These are phyloP conservation scores for Rhodotorula sp. DNA, from an alignment of 1,284 basidiomycete genomes.

Conservation along the genomic window DNA sequence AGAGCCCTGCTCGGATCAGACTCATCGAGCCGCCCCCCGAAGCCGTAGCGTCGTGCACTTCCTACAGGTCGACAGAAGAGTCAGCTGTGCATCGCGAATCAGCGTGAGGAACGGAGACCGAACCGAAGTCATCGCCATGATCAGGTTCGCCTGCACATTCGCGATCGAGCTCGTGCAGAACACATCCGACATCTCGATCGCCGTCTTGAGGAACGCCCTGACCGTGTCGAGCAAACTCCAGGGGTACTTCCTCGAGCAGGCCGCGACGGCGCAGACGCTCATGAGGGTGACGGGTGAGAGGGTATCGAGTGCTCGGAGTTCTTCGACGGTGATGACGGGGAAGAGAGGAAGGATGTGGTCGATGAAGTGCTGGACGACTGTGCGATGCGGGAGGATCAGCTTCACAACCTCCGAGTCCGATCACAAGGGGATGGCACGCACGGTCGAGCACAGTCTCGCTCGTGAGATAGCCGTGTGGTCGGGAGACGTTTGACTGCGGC, in stretches of 20 bases:
- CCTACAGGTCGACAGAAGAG: neutral
- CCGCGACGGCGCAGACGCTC: neutral
- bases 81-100: neutral
- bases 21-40: neutral
- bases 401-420: neutral
- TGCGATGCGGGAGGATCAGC: neutral
- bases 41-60: neutral
- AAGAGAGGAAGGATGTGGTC: neutral
- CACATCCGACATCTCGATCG: neutral
- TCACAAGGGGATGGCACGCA: neutral
- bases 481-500: neutral
- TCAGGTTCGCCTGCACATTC: neutral
- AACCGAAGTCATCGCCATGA: too few relatives aligned
- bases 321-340: neutral
- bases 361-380: constrained; percentile 1
- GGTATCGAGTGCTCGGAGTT: neutral
- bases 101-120: neutral
- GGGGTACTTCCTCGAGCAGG: neutral
- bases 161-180: neutral
- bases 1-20: neutral
- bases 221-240: neutral
- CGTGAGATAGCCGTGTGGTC: neutral
- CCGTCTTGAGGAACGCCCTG: neutral
- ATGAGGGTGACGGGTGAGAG: neutral
- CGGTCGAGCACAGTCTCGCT: neutral